Base-by-base conservation (phyloP, 176 grass and related monocot genomes). In the Miscanthus lutarioriparius region DNA sequence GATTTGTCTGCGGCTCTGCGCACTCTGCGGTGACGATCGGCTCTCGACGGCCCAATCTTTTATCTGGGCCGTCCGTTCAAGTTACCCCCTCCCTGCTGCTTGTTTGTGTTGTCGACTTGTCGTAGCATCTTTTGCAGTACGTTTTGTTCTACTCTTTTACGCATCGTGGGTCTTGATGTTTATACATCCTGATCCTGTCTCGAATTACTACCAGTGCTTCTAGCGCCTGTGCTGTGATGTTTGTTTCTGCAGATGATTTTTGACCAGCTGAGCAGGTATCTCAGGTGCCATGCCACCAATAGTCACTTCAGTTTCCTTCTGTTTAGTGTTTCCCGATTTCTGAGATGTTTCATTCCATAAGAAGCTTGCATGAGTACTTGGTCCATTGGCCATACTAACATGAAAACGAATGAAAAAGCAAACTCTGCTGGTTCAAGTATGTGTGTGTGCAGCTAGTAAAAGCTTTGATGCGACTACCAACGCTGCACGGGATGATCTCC, bases 11-110 rank as follows among this genome's bases (percentile, higher is more conserved):
- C 4, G 4, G 4, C n/a, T n/a, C n/a, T n/a, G n/a, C n/a, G n/a
- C n/a, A 16, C 30, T 14, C 20, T 48, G 22, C 58, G 45, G 19
- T 41, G 23, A 11, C 20, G 27, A 75, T 49, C n/a, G 22, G 36
- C 6, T 47, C 38, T 14, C 17, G 22, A 33, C 41, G 78, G 36
- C 27, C 58, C 84, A 58, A 13, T 47, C 44, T 86, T 86, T 90
- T 74, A 86, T 59, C 56, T 12, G 73, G 79, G 74, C 74, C 62
- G 63, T 70, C 35, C 3, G 3, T 73, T 73, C 16, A 43, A 37
- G 30, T 76, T 66, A 38, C 22, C 19, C 7, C 20, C 53, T 58
- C 20, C 12, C 22, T 19, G 41, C 22, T 49, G 15, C 33, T 53
- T 79, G 56, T 8, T 27, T 80, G 4, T 78, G 75, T 9, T 68